A percentile compares a stretch with the other conserved stretches of the same genome.
phyloP scores from a whole-genome alignment of 2,329 filamentous ascomycete genomes.

The Reticulascus tulasneorum region DNA sequence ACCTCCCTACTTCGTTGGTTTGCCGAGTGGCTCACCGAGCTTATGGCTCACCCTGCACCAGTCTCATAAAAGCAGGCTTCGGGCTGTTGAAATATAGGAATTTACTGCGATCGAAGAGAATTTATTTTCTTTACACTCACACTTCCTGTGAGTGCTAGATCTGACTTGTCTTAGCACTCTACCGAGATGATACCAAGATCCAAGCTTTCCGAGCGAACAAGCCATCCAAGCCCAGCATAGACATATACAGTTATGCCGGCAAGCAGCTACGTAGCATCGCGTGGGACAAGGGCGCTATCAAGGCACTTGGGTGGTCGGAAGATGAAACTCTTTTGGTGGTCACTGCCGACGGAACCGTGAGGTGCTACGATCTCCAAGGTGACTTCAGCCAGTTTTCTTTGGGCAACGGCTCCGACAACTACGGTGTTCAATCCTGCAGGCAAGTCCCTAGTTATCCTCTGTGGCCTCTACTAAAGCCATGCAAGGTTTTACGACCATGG shows the following conservation, averaged over 20 bases:
- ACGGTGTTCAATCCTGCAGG: slow-evolving; percentile 81
- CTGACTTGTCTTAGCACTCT: slow-evolving; percentile 60
- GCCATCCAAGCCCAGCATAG: slow-evolving; percentile 76
- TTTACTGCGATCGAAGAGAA: background rate
- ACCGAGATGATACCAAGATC: slow-evolving; percentile 83
- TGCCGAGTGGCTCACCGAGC: no score
- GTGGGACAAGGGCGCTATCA: slow-evolving; percentile 88
- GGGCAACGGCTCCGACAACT: slow-evolving; percentile 83
- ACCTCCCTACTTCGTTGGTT: no score
- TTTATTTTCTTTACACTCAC: background rate
- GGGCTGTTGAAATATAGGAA: no score
- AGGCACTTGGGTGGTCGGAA: slow-evolving; percentile 91
- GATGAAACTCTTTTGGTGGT: slow-evolving; percentile 89
- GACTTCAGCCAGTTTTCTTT: slow-evolving; percentile 94
- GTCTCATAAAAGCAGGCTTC: no score
- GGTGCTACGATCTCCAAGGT: slow-evolving; percentile 88
- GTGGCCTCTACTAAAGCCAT: slow-evolving; percentile 10
- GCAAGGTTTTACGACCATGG: slow-evolving; percentile 76
- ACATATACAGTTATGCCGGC: slow-evolving; percentile 90
- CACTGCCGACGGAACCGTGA: slow-evolving; percentile 82
- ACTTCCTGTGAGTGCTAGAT: no score
- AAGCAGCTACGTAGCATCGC: slow-evolving; percentile 80
- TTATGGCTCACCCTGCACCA: no score
- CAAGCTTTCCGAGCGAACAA: slow-evolving; percentile 71
- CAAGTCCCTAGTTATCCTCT: slow-evolving; percentile 20